phyloP scores from a whole-genome alignment of 768 basidiomycete species.

The Rhodotorula diobovata region DNA sequence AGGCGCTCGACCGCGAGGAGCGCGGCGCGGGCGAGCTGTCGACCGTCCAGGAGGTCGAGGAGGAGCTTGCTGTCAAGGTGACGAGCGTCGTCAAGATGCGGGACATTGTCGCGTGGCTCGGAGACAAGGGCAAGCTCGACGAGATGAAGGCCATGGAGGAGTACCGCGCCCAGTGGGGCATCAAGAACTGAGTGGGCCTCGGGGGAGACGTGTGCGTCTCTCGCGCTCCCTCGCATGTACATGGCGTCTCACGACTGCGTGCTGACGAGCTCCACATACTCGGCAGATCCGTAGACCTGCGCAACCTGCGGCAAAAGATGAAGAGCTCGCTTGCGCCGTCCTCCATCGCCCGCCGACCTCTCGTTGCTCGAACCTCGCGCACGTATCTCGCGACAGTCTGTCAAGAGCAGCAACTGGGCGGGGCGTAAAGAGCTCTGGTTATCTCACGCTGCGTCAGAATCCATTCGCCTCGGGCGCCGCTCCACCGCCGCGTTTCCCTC shows the following conservation, averaged over 20 bases:
- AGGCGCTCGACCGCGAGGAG: conserved; percentile 82
- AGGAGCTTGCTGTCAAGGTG: conserved; percentile 65
- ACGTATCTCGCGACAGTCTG: too few relatives aligned
- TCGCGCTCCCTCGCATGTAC: neutral
- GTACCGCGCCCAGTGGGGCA: conserved; percentile 55
- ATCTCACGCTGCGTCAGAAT: too few relatives aligned
- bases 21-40: conserved; percentile 66
- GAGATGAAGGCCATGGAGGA: conserved; percentile 69
- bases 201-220: neutral
- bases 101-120: conserved; percentile 78
- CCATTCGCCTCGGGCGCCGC: too few relatives aligned
- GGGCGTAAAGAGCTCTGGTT: too few relatives aligned
- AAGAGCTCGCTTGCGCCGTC: too few relatives aligned
- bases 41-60: conserved; percentile 77
- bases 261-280: neutral
- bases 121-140: conserved; percentile 58
- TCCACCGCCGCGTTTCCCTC: too few relatives aligned
- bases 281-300: too few relatives aligned
- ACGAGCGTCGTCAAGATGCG: conserved; percentile 75
- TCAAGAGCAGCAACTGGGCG: too few relatives aligned
- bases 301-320: too few relatives aligned
- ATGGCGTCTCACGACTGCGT: neutral
- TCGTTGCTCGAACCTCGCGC: too few relatives aligned
- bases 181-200: neutral
- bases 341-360: too few relatives aligned